Evolutionary conservation across 495 filamentous ascomycete genomes (phyloP).

Genomic region (Lepidopterella palustris): DNA sequence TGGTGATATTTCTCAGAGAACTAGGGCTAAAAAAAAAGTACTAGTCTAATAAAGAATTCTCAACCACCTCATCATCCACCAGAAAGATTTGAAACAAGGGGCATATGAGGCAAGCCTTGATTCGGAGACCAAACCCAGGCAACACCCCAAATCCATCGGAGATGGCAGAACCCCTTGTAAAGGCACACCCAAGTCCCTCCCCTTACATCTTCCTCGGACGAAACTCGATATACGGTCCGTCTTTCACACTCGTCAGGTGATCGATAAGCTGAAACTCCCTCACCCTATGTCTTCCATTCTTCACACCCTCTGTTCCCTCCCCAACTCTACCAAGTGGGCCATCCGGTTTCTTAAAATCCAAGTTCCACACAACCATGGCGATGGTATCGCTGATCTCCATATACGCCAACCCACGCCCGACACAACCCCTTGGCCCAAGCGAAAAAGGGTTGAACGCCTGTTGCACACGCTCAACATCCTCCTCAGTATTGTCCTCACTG

Average conservation of each 20-base stretch:
- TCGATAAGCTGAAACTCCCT: conserved; percentile 13
- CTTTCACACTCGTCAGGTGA: conserved; percentile 1
- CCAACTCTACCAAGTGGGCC: conserved; percentile 33
- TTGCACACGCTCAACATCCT: not conserved
- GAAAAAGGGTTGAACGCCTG: conserved; percentile 13
- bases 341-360: conserved; percentile 1
- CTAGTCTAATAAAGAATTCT: too few relatives aligned
- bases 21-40: too few relatives aligned
- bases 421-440: conserved; percentile 7
- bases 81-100: too few relatives aligned
- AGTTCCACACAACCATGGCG: conserved; percentile 5
- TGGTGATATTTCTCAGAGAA: too few relatives aligned
- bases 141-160: too few relatives aligned
- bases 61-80: too few relatives aligned
- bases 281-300: conserved; percentile 5
- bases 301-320: not conserved
- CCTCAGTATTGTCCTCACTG: not conserved
- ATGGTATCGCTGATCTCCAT: conserved; percentile 6
- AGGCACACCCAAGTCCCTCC: too few relatives aligned
- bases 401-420: conserved; percentile 7
- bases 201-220: not conserved
- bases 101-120: too few relatives aligned
- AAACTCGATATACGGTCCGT: conserved; percentile 13
- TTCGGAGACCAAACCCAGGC: too few relatives aligned
- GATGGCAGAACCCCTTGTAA: too few relatives aligned